These are phyloP conservation scores for Medicago arabica DNA, from an alignment of 306 rosid species.

Conservation along the genomic window DNA sequence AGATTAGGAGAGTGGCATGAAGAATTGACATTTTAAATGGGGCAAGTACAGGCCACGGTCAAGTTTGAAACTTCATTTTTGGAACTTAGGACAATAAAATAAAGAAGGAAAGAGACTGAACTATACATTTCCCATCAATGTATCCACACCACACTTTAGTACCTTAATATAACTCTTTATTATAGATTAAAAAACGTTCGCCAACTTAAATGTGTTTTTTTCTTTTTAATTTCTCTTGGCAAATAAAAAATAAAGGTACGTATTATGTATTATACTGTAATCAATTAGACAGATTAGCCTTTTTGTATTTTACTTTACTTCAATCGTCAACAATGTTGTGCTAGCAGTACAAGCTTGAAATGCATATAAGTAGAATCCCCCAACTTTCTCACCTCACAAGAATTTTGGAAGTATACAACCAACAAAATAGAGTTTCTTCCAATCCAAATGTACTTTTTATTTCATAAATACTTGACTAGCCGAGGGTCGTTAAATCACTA, in stretches of 20 bases:
- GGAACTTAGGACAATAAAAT: conserved; percentile 1
- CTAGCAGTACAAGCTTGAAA: conserved; percentile 6
- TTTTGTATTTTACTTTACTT: not conserved
- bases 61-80: conserved; percentile 10
- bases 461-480: too few relatives aligned
- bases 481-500: too few relatives aligned
- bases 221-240: not conserved
- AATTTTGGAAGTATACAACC: too few relatives aligned
- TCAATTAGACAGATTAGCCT: conserved; percentile 1
- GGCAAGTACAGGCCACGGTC: conserved; percentile 3
- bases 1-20: conserved; percentile 23
- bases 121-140: not conserved
- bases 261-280: too few relatives aligned
- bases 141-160: not conserved
- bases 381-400: too few relatives aligned
- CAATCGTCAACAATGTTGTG: conserved; percentile 1
- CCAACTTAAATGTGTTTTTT: not conserved
- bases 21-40: not conserved
- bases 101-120: conserved; percentile 14
- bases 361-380: not conserved
- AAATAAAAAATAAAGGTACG: not conserved
- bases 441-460: too few relatives aligned
- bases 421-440: too few relatives aligned
- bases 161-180: not conserved
- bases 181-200: not conserved